Conservation (phyloP, 495 filamentous ascomycete species). For the Lasiosphaeria miniovina region DNA sequence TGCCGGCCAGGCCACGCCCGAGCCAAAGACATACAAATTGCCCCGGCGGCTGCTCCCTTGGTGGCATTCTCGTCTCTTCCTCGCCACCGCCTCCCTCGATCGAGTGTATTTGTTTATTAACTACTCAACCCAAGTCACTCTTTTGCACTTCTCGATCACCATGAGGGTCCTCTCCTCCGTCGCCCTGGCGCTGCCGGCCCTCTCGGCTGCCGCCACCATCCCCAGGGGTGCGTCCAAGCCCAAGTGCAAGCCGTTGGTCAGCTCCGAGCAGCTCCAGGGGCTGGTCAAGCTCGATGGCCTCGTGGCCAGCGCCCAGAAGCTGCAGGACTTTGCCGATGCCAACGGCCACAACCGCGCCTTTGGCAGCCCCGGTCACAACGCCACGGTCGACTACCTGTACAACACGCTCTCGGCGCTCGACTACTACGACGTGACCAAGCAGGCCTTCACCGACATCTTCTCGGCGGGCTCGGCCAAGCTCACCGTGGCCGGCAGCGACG, state of each 20-base stretch:
- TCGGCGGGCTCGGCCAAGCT: constrained; percentile 35
- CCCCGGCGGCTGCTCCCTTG: too few species aligned
- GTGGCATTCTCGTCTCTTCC: too few species aligned
- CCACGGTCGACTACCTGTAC: constrained; percentile 62
- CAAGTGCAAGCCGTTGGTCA: constrained; percentile 16
- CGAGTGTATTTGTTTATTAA: too few species aligned
- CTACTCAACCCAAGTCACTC: too few species aligned
- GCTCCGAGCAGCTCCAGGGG: constrained; percentile 24
- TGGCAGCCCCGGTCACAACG: constrained; percentile 58
- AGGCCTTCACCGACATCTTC: constrained; percentile 49
- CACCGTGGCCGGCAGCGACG: constrained; percentile 27
- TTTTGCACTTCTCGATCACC: too few species aligned
- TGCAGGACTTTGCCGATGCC: constrained; percentile 42
- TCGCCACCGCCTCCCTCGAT: too few species aligned
- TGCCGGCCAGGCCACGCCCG: too few species aligned
- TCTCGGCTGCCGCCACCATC: too few species aligned
- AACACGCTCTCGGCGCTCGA: constrained; percentile 41
- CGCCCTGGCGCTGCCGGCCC: too few species aligned
- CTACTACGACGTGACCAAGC: constrained; percentile 61
- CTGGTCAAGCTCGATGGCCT: constrained; percentile 43
- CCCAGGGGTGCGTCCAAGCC: too few species aligned
- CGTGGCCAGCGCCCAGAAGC: constrained; percentile 41
- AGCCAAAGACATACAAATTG: too few species aligned
- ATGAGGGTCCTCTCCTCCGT: too few species aligned
- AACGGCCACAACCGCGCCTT: constrained; percentile 52